phyloP scores from a whole-genome alignment of 768 basidiomycete genomes.

The Lentinula lateritia region DNA sequence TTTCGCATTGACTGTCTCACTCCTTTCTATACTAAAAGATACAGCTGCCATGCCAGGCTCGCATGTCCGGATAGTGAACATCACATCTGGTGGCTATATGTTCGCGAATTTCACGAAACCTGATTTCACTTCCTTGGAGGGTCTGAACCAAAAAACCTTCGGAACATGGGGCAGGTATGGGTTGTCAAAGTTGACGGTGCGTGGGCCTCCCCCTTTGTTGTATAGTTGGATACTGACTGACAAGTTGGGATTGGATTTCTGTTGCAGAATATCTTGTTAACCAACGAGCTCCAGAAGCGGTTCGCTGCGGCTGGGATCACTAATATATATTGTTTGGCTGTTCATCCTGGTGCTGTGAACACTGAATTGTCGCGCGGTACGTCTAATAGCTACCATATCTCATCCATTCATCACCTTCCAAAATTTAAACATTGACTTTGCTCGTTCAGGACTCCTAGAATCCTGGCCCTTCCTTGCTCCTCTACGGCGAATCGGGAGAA shows the following conservation, averaged over 20 bases:
- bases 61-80: constrained; percentile 7
- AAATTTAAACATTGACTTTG: too few relatives aligned
- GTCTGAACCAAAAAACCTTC: constrained; percentile 4
- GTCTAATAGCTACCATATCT: neutral
- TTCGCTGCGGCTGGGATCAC: neutral
- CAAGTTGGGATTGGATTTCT: neutral
- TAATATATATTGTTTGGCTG: constrained; percentile 7
- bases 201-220: too few relatives aligned
- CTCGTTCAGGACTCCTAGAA: neutral
- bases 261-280: constrained; percentile 7
- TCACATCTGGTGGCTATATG: neutral
- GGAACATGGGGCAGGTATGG: constrained; percentile 3
- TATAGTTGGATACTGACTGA: neutral
- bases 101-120: neutral
- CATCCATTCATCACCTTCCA: too few relatives aligned
- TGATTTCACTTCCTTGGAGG: constrained; percentile 5
- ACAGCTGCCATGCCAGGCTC: constrained; percentile 2
- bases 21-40: constrained; percentile 1
- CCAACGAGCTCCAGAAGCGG: constrained; percentile 10
- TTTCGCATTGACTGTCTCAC: constrained; percentile 6
- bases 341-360: constrained; percentile 6
- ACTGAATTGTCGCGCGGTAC: neutral
- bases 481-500: neutral
- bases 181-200: constrained; percentile 6
- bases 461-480: constrained; percentile 5